Evolutionary conservation across 148 eudicot genomes (phyloP).

Genomic region (Chenopodium berlandieri): DNA sequence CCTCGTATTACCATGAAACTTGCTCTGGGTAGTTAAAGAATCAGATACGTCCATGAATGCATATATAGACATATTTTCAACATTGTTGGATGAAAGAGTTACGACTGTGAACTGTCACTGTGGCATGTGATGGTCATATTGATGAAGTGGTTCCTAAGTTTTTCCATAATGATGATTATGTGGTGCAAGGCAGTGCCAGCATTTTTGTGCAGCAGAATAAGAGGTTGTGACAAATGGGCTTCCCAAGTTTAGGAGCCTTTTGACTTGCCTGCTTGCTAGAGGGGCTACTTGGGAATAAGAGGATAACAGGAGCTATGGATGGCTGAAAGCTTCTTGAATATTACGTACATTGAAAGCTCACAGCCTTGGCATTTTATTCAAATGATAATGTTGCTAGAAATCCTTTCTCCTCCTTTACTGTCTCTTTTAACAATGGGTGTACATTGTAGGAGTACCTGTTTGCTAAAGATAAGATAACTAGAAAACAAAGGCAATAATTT

Average conservation of each 20-base stretch:
- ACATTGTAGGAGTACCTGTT: background rate
- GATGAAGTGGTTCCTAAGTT: background rate
- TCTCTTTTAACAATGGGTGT: background rate
- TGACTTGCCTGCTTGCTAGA: background rate
- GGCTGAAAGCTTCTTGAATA: background rate
- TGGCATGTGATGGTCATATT: background rate
- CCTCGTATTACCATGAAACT: background rate
- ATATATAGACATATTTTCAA: background rate
- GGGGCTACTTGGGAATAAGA: background rate
- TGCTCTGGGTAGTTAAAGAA: background rate
- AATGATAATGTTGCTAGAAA: background rate
- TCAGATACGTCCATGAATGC: background rate
- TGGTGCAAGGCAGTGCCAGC: background rate
- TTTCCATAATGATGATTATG: background rate
- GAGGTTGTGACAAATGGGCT: background rate
- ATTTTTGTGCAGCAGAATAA: background rate
- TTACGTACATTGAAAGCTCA: background rate
- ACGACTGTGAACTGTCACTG: background rate
- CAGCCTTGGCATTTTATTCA: background rate
- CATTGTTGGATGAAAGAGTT: background rate
- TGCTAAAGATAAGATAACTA: too few relatives aligned
- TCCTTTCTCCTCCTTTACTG: background rate
- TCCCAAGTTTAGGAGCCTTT: background rate
- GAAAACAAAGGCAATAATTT: background rate
- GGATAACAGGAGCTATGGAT: background rate